Conservation (phyloP, 305 asterid species). For the Fraxinus nigra region DNA sequence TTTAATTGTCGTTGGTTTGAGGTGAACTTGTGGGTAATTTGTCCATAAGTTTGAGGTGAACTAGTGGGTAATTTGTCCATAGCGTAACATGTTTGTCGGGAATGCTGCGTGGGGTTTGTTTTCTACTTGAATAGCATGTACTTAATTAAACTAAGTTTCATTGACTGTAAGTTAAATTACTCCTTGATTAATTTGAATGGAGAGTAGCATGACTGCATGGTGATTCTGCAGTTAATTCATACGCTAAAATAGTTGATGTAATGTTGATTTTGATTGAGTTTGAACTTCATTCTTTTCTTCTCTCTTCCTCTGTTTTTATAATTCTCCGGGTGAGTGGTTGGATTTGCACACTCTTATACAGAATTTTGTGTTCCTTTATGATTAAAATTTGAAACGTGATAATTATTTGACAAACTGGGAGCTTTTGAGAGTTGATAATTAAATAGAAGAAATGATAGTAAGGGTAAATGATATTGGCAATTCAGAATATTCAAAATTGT, state of each 20-base stretch:
- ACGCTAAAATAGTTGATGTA: neutral
- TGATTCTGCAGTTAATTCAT: constrained; percentile 3
- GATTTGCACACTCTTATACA: neutral
- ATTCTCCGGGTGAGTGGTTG: neutral
- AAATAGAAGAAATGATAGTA: neutral
- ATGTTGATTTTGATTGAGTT: neutral
- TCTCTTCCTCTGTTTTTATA: neutral
- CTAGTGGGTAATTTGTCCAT: neutral
- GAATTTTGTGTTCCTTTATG: neutral
- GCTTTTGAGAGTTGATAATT: neutral
- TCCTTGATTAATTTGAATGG: constrained; percentile 1
- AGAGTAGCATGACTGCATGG: neutral
- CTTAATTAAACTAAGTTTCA: constrained; percentile 10
- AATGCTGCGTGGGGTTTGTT: neutral
- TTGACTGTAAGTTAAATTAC: neutral
- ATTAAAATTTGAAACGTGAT: neutral
- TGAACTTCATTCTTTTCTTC: neutral
- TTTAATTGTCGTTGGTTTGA: neutral
- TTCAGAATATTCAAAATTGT: neutral
- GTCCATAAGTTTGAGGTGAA: neutral
- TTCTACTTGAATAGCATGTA: constrained; percentile 3
- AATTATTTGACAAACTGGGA: neutral
- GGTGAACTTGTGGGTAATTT: neutral
- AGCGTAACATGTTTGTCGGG: neutral
- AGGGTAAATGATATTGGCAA: neutral